phyloP scores from a whole-genome alignment of 2,329 filamentous ascomycete species.

The Coniochaeta sp. region DNA sequence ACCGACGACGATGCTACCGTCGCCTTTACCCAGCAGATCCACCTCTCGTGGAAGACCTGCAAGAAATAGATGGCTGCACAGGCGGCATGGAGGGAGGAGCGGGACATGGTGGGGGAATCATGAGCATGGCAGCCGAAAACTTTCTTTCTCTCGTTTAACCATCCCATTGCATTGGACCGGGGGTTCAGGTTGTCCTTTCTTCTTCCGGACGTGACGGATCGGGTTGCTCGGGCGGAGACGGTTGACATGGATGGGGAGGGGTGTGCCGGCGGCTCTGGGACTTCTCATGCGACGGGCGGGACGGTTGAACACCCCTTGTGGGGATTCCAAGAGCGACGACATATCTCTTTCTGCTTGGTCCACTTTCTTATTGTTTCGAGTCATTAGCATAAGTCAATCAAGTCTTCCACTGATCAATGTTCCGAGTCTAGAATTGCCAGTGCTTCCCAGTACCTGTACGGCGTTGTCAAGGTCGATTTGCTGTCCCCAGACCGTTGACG shows the following conservation, averaged over 20 bases:
- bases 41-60: conserved; percentile 28
- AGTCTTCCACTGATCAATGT: conserved; percentile 13
- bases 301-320: conserved; percentile 1
- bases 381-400: conserved; percentile 21
- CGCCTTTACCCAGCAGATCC: conserved; percentile 34
- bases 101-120: background rate
- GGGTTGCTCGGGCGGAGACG: conserved; percentile 5
- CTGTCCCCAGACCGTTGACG: background rate
- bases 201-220: conserved; percentile 5
- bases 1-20: conserved; percentile 37
- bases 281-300: background rate
- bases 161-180: conserved; percentile 8
- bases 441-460: background rate
- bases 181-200: conserved; percentile 5
- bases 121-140: background rate
- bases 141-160: conserved; percentile 2
- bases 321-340: background rate
- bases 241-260: conserved; percentile 9
- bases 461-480: background rate
- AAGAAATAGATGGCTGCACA: conserved; percentile 8
- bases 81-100: background rate
- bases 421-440: background rate
- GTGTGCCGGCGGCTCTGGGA: conserved; percentile 1
- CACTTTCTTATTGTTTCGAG: conserved; percentile 6
- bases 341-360: conserved; percentile 2